phyloP scores from a whole-genome alignment of 768 basidiomycete genomes.

The Leccinum uliginosum region DNA sequence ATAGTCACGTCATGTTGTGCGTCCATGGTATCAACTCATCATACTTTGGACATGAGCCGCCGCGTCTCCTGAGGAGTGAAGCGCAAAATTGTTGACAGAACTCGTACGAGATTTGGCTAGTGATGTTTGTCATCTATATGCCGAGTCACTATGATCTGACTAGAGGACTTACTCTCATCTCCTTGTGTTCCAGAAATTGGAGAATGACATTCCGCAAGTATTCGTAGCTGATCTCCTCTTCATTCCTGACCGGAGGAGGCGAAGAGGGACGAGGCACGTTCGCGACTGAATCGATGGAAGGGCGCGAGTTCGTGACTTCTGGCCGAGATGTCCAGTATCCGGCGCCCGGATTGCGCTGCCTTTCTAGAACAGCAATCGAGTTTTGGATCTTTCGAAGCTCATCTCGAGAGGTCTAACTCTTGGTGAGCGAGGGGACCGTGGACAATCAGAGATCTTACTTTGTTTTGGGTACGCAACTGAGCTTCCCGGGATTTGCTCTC shows the following conservation, averaged over 20 bases:
- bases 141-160: not conserved
- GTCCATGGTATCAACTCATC: slow-evolving; percentile 13
- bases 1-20: not conserved
- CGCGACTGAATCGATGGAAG: slow-evolving; percentile 41
- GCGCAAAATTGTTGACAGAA: slow-evolving; percentile 85
- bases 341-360: slow-evolving; percentile 88
- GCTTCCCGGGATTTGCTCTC: slow-evolving; percentile 67
- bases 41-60: slow-evolving; percentile 83
- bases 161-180: slow-evolving; percentile 78
- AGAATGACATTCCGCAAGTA: slow-evolving; percentile 94
- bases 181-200: slow-evolving; percentile 97
- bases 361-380: slow-evolving; percentile 83
- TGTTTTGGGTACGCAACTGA: slow-evolving; percentile 71
- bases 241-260: slow-evolving; percentile 41
- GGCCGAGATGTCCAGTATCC: slow-evolving; percentile 77
- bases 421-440: slow-evolving; percentile 3
- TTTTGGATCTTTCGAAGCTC: slow-evolving; percentile 95
- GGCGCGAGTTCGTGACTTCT: slow-evolving; percentile 32
- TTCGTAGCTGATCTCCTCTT: slow-evolving; percentile 93
- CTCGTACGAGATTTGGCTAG: slow-evolving; percentile 85
- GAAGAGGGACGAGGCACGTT: slow-evolving; percentile 35
- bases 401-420: slow-evolving; percentile 76
- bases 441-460: slow-evolving; percentile 44
- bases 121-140: slow-evolving; percentile 5
- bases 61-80: slow-evolving; percentile 96